These are phyloP conservation scores for Colletotrichum tropicale DNA, from an alignment of 2,329 filamentous ascomycete species.

Conservation along the genomic window DNA sequence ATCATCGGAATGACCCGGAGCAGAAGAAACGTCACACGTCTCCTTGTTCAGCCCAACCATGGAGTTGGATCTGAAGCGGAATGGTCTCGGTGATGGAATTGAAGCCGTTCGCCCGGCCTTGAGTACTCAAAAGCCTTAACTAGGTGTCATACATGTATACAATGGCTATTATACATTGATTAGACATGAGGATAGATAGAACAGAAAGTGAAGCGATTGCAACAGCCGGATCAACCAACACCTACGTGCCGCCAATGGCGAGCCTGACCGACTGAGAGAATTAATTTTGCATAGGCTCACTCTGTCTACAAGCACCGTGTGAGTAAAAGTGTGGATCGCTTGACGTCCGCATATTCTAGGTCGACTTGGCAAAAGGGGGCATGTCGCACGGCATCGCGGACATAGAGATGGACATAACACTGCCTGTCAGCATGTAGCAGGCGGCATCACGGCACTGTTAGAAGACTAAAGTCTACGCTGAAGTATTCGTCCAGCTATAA, in stretches of 20 bases:
- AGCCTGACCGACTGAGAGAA: background rate
- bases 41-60: accelerated
- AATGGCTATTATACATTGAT: background rate
- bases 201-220: background rate
- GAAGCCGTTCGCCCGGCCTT: background rate
- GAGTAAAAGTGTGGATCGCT: background rate
- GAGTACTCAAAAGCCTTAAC: background rate
- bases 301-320: background rate
- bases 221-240: background rate
- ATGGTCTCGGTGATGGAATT: background rate
- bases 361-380: background rate
- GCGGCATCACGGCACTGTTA: background rate
- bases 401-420: background rate
- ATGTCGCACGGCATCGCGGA: background rate
- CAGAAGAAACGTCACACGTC: background rate
- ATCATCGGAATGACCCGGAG: background rate
- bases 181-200: background rate
- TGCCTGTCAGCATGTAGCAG: background rate
- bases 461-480: background rate
- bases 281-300: background rate
- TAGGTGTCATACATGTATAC: background rate
- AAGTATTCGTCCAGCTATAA: background rate
- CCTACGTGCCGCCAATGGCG: background rate
- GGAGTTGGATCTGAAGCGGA: background rate
- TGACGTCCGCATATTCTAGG: background rate